Percentiles rank a stretch among this genome's conserved stretches.
These are phyloP conservation scores for Caryopteris hybrid DNA, from an alignment of 305 asterid species.

Conservation along the genomic window DNA sequence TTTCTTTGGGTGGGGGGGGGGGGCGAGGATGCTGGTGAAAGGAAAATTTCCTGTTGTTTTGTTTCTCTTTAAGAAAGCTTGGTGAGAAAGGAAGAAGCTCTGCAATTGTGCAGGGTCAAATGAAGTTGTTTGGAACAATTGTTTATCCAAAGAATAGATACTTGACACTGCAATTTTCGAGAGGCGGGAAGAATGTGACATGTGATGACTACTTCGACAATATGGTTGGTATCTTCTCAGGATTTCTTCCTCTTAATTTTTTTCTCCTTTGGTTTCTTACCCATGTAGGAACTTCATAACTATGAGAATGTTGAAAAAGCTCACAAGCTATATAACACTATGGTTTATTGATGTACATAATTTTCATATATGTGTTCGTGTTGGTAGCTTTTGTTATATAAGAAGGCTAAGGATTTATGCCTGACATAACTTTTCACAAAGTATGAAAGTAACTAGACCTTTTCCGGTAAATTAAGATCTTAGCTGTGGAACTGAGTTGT, in stretches of 20 bases:
- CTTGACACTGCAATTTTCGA: conserved; percentile 79
- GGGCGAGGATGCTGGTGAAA: background rate
- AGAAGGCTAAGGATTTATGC: background rate
- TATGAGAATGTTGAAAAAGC: background rate
- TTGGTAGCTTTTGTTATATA: background rate
- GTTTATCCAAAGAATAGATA: conserved; percentile 80
- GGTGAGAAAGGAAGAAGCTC: background rate
- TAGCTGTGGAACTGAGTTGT: background rate
- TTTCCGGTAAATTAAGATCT: background rate
- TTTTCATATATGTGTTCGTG: background rate
- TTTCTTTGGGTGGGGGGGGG: background rate
- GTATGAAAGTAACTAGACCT: background rate
- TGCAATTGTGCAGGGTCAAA: conserved; percentile 59
- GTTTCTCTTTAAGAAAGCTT: background rate
- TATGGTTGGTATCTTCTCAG: conserved; percentile 49
- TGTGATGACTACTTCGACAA: conserved; percentile 85
- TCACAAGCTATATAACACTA: background rate
- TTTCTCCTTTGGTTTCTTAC: background rate
- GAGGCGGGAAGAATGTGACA: conserved; percentile 76
- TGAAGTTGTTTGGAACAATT: conserved; percentile 90
- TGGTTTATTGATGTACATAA: background rate
- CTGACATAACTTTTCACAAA: background rate
- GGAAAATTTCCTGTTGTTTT: background rate
- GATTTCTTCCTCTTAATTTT: conserved; percentile 2
- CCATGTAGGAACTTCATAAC: background rate